These are phyloP conservation scores for Dryas alaskensis DNA, from an alignment of 306 rosid species.

Conservation along the genomic window DNA sequence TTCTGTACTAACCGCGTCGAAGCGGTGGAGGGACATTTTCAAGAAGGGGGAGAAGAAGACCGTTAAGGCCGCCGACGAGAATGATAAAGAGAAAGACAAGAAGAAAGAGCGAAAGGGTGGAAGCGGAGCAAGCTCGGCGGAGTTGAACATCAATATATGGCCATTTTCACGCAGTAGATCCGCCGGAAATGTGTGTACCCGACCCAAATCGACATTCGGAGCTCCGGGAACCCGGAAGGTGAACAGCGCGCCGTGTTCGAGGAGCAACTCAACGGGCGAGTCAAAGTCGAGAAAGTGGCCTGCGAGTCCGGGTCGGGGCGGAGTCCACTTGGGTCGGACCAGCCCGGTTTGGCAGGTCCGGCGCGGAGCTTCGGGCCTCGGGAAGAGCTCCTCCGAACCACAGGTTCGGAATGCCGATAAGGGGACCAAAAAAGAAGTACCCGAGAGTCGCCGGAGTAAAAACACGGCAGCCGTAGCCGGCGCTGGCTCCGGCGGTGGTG, in stretches of 20 bases:
- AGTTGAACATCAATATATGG: constrained; percentile 91
- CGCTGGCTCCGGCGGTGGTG: constrained; percentile 7
- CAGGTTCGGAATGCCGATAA: constrained; percentile 31
- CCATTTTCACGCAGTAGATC: constrained; percentile 93
- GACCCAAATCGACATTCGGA: constrained; percentile 60
- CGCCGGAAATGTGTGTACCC: constrained; percentile 64
- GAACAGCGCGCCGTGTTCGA: constrained; percentile 94
- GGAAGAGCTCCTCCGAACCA: constrained; percentile 36
- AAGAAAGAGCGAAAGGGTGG: constrained; percentile 47
- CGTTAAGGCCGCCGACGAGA: constrained; percentile 15
- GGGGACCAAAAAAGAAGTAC: constrained; percentile 33
- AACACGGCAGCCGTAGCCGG: background rate
- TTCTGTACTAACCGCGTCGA: constrained; percentile 44
- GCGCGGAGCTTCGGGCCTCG: constrained; percentile 31
- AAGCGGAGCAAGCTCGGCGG: constrained; percentile 53
- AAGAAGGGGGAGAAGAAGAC: constrained; percentile 58
- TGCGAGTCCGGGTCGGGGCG: constrained; percentile 74
- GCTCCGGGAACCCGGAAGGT: constrained; percentile 56
- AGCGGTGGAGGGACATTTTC: constrained; percentile 89
- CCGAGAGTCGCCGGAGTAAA: constrained; percentile 47
- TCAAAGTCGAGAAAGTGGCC: constrained; percentile 91
- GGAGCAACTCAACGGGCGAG: constrained; percentile 92
- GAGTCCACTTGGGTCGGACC: constrained; percentile 79
- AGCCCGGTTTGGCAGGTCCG: constrained; percentile 95
- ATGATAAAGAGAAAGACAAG: constrained; percentile 41